These are phyloP conservation scores for Beta macrorhiza DNA, from an alignment of 179 eudicot genomes.

Conservation along the genomic window DNA sequence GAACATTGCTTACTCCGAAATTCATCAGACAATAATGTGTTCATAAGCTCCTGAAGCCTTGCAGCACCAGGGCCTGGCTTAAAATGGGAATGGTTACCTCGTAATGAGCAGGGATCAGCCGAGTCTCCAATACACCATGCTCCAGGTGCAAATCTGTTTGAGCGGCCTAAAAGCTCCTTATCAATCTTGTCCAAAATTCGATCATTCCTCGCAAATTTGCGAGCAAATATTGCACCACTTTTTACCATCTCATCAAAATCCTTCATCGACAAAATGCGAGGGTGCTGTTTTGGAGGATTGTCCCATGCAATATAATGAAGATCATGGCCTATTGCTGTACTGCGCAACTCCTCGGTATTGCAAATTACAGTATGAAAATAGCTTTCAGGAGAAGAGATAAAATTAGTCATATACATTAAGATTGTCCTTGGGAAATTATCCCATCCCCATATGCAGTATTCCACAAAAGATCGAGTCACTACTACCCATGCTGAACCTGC, in stretches of 20 bases:
- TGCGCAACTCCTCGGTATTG: constrained; percentile 54
- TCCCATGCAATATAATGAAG: constrained; percentile 93
- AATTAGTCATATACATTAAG: constrained; percentile 71
- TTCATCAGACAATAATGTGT: constrained; percentile 54
- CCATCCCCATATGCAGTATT: constrained; percentile 87
- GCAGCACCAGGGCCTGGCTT: constrained; percentile 70
- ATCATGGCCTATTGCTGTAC: constrained; percentile 63
- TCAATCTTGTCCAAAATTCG: constrained; percentile 75
- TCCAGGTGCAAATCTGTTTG: constrained; percentile 63
- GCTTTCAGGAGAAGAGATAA: constrained; percentile 77
- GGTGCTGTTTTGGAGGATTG: constrained; percentile 85
- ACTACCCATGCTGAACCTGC: constrained; percentile 85
- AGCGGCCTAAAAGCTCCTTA: constrained; percentile 52
- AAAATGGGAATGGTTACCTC: constrained; percentile 67
- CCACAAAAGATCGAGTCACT: constrained; percentile 67
- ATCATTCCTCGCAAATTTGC: constrained; percentile 69
- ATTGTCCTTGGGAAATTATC: constrained; percentile 78
- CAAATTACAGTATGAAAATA: constrained; percentile 79
- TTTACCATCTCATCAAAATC: constrained; percentile 65
- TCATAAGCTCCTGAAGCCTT: constrained; percentile 55
- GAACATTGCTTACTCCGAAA: constrained; percentile 57
- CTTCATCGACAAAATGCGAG: constrained; percentile 56
- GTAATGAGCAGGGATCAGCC: constrained; percentile 61
- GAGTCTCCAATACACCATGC: constrained; percentile 78
- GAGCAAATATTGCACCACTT: constrained; percentile 72